phyloP scores from a whole-genome alignment of 2,329 filamentous ascomycete genomes.

The Fusarium torulosum region DNA sequence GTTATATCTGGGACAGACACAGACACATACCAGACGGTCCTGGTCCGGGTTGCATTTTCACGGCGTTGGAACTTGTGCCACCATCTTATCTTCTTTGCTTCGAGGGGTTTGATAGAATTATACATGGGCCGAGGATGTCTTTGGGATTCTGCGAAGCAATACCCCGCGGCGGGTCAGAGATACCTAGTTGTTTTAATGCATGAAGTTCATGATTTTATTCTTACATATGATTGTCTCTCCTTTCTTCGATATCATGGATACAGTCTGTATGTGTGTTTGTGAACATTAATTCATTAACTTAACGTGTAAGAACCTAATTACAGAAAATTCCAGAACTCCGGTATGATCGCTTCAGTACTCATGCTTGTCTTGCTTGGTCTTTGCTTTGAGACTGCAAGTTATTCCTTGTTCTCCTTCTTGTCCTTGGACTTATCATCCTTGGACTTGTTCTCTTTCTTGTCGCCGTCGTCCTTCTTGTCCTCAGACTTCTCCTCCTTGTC shows the following conservation, averaged over 20 bases:
- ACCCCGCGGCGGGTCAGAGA: slow-evolving; percentile 42
- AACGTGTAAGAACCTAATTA: not conserved
- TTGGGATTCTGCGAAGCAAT: slow-evolving; percentile 44
- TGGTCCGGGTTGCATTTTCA: slow-evolving; percentile 48
- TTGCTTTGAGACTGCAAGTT: not conserved
- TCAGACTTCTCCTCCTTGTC: slow-evolving; percentile 4
- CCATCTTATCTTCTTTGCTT: slow-evolving; percentile 43
- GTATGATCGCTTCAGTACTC: slow-evolving; percentile 18
- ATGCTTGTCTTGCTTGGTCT: slow-evolving; percentile 8
- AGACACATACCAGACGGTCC: slow-evolving; percentile 18
- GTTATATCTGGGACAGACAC: slow-evolving; percentile 39
- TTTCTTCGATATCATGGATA: not conserved
- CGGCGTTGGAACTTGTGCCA: slow-evolving; percentile 49
- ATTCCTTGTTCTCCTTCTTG: slow-evolving; percentile 32
- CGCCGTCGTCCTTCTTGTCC: not conserved
- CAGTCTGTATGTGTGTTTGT: not conserved
- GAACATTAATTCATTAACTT: slow-evolving; percentile 24
- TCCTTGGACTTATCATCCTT: slow-evolving; percentile 15
- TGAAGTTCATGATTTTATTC: slow-evolving; percentile 41
- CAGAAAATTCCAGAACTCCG: slow-evolving; percentile 22
- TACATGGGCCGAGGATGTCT: slow-evolving; percentile 35
- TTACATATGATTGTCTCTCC: not conserved
- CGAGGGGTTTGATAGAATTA: slow-evolving; percentile 43
- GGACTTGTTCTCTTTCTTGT: slow-evolving; percentile 8
- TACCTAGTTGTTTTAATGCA: slow-evolving; percentile 49